Evolutionary conservation across 176 grass and related monocot genomes (phyloP).

Genomic region (Panicum miliaceum): DNA sequence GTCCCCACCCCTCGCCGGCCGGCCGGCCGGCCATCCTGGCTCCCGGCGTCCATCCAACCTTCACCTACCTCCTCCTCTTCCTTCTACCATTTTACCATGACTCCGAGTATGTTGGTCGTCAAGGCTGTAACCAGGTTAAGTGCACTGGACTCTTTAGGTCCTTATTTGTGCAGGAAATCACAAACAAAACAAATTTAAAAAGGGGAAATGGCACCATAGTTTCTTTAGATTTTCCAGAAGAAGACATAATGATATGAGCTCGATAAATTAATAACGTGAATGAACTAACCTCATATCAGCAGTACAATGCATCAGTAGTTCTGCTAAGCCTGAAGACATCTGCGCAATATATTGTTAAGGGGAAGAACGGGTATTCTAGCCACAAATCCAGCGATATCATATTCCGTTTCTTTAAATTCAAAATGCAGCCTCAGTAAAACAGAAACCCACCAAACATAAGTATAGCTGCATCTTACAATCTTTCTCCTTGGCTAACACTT

Average conservation of each 20-base stretch:
- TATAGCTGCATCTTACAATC: background rate
- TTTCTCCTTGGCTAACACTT: background rate
- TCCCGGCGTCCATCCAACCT: too few relatives aligned
- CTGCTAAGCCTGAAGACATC: background rate
- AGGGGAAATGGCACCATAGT: too few relatives aligned
- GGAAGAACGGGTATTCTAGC: background rate
- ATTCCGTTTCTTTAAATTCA: slow-evolving; percentile 16
- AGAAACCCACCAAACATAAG: background rate
- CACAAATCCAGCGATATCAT: background rate
- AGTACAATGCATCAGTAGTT: slow-evolving; percentile 1
- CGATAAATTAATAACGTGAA: background rate
- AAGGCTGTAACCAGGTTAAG: too few relatives aligned
- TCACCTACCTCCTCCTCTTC: too few relatives aligned
- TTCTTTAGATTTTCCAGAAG: background rate
- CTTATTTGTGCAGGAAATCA: too few relatives aligned
- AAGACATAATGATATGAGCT: slow-evolving; percentile 11
- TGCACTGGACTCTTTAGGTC: too few relatives aligned
- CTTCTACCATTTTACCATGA: too few relatives aligned
- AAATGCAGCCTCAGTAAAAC: background rate
- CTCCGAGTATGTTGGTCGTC: too few relatives aligned
- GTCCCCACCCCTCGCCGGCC: too few relatives aligned
- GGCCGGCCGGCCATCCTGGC: too few relatives aligned
- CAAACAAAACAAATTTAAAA: too few relatives aligned
- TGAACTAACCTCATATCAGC: background rate
- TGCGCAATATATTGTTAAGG: slow-evolving; percentile 14